These are phyloP conservation scores for Dioscorea dumetorum DNA, from an alignment of 106 monocot species.

Conservation along the genomic window DNA sequence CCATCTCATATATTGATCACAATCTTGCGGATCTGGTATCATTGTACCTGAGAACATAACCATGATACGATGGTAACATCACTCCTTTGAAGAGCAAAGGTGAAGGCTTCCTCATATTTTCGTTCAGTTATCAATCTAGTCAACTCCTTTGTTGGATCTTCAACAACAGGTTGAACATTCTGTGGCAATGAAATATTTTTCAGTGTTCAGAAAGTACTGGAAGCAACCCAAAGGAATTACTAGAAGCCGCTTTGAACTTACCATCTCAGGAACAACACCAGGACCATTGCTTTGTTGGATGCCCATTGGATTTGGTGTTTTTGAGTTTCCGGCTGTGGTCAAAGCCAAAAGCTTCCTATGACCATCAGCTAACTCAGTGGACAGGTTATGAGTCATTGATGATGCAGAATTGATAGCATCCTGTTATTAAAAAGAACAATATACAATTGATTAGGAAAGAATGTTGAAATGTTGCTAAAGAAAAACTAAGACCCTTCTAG, in stretches of 20 bases:
- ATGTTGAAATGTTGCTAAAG: neutral
- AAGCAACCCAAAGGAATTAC: neutral
- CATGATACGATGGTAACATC: conserved; percentile 95
- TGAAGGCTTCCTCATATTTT: conserved; percentile 93
- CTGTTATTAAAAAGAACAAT: conserved; percentile 24
- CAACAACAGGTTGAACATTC: conserved; percentile 47
- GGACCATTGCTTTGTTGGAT: conserved; percentile 58
- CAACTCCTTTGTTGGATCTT: conserved; percentile 84
- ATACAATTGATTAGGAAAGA: neutral
- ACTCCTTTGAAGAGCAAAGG: conserved; percentile 85
- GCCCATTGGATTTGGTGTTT: conserved; percentile 32
- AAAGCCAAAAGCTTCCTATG: conserved; percentile 66
- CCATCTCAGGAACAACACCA: conserved; percentile 42
- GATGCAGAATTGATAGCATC: conserved; percentile 78
- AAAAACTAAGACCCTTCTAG: neutral
- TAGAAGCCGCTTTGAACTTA: conserved; percentile 1
- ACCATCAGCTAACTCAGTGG: conserved; percentile 63
- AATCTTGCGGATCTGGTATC: conserved; percentile 18
- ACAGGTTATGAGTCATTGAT: conserved; percentile 62
- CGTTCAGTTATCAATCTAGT: conserved; percentile 65
- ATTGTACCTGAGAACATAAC: conserved; percentile 83
- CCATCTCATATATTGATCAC: neutral
- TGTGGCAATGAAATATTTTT: neutral
- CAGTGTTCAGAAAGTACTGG: neutral
- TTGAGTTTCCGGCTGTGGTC: conserved; percentile 42